Conservation (phyloP, 768 basidiomycete species). For the Ephemerocybe angulata region DNA sequence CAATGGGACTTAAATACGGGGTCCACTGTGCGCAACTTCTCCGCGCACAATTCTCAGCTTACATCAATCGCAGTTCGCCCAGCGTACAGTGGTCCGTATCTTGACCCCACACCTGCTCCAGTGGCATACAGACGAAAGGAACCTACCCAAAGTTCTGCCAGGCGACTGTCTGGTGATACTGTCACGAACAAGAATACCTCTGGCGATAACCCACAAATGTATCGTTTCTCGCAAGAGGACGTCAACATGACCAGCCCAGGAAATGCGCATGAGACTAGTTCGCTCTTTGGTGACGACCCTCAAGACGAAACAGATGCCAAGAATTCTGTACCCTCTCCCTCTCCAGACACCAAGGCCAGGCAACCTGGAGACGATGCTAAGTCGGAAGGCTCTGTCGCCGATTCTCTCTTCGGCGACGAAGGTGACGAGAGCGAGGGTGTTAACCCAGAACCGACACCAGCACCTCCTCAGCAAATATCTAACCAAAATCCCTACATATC, state of each 20-base stretch:
- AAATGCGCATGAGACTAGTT: background rate
- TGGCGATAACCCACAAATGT: background rate
- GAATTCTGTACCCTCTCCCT: background rate
- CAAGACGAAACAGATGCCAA: background rate
- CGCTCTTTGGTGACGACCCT: background rate
- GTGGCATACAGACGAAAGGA: slow-evolving; percentile 7
- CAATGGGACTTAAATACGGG: slow-evolving; percentile 99
- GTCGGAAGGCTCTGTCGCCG: slow-evolving; percentile 72
- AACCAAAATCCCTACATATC: slow-evolving; percentile 3
- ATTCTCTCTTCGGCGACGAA: slow-evolving; percentile 84
- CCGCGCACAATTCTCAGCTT: slow-evolving; percentile 80
- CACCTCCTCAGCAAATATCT: slow-evolving; percentile 15
- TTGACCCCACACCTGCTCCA: slow-evolving; percentile 2
- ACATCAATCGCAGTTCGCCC: slow-evolving; percentile 79
- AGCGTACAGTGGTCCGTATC: slow-evolving; percentile 2
- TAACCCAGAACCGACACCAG: slow-evolving; percentile 4
- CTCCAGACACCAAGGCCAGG: too few relatives aligned
- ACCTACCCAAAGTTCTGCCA: background rate
- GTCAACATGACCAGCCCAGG: background rate
- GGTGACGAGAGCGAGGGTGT: slow-evolving; percentile 30
- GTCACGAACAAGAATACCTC: too few relatives aligned
- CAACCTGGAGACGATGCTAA: slow-evolving; percentile 64
- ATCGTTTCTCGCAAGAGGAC: background rate
- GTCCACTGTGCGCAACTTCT: slow-evolving; percentile 69
- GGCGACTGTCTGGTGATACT: too few relatives aligned